Evolutionary conservation across 495 filamentous ascomycete species (phyloP).

Genomic region (Echria macrotheca): DNA sequence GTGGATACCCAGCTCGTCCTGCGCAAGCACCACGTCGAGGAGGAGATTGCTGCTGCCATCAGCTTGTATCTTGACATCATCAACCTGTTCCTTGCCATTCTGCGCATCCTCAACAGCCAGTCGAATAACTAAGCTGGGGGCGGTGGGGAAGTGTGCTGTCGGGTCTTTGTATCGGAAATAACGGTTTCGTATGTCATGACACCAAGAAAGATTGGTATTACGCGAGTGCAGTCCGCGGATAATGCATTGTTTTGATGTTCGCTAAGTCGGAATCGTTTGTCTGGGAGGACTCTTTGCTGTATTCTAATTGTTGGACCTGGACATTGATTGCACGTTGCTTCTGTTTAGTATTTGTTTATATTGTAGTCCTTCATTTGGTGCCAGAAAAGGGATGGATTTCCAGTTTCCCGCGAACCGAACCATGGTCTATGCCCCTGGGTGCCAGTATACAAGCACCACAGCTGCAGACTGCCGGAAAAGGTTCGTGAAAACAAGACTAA

Average conservation of each 20-base stretch:
- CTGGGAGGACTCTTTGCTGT: too few relatives aligned
- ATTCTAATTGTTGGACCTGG: background rate
- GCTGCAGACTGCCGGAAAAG: too few relatives aligned
- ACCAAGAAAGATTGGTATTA: too few relatives aligned
- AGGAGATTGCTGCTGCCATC: conserved; percentile 96
- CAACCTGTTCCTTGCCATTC: conserved; percentile 91
- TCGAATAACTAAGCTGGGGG: conserved; percentile 61
- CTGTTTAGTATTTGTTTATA: too few relatives aligned
- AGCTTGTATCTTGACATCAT: conserved; percentile 94
- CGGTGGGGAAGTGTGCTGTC: background rate
- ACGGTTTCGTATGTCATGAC: too few relatives aligned
- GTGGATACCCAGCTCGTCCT: conserved; percentile 95
- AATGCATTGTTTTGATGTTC: background rate
- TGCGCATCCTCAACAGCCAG: conserved; percentile 85
- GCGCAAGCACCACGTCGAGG: conserved; percentile 91
- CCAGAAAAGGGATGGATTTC: too few relatives aligned
- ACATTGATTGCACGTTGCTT: too few relatives aligned
- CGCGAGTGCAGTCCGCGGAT: background rate
- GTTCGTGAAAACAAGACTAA: too few relatives aligned
- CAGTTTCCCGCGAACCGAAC: too few relatives aligned
- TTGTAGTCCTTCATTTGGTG: too few relatives aligned
- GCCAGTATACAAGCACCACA: too few relatives aligned
- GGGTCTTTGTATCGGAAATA: background rate
- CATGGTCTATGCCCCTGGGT: too few relatives aligned
- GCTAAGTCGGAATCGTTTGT: background rate